phyloP scores from a whole-genome alignment of 805 yeast genomes.

The Middelhovenomyces tepae region DNA sequence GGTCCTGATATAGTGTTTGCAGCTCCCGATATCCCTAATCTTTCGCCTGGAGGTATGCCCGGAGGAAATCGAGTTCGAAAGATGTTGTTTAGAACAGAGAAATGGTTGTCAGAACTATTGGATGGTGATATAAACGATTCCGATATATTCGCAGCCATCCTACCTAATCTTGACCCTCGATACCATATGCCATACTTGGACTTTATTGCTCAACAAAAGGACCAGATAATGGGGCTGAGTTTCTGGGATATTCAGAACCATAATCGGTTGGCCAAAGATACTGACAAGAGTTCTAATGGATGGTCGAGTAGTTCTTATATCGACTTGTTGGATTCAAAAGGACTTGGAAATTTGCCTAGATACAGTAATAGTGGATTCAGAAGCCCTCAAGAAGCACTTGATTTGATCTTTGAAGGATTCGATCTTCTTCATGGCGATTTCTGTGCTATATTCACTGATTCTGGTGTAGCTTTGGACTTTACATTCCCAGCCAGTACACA shows the following conservation, averaged over 20 bases:
- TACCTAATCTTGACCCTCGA: constrained; percentile 23
- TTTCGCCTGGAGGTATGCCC: constrained; percentile 21
- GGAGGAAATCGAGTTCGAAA: constrained; percentile 31
- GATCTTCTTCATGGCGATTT: constrained; percentile 29
- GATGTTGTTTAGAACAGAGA: constrained; percentile 27
- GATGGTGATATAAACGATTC: constrained; percentile 7
- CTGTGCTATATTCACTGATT: constrained; percentile 25
- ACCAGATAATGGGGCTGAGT: constrained; percentile 14
- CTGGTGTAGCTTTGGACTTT: constrained; percentile 31
- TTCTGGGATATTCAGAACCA: constrained; percentile 12
- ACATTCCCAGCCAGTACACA: constrained; percentile 18
- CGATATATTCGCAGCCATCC: constrained; percentile 24
- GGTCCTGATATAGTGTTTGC: constrained; percentile 28
- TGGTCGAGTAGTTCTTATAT: background rate
- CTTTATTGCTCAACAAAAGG: constrained; percentile 9
- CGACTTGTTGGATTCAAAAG: constrained; percentile 3
- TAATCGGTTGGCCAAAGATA: constrained; percentile 5
- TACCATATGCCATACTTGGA: constrained; percentile 19
- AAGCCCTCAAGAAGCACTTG: constrained; percentile 28
- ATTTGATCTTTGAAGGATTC: constrained; percentile 24
- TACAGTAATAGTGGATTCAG: constrained; percentile 16
- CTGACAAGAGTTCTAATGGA: background rate
- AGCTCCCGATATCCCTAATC: constrained; percentile 27
- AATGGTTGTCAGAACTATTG: constrained; percentile 24
- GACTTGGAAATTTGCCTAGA: constrained; percentile 11